Evolutionary conservation across 1,139 yeast species (phyloP).

Genomic region (Debaryomycetaceae sp.): DNA sequence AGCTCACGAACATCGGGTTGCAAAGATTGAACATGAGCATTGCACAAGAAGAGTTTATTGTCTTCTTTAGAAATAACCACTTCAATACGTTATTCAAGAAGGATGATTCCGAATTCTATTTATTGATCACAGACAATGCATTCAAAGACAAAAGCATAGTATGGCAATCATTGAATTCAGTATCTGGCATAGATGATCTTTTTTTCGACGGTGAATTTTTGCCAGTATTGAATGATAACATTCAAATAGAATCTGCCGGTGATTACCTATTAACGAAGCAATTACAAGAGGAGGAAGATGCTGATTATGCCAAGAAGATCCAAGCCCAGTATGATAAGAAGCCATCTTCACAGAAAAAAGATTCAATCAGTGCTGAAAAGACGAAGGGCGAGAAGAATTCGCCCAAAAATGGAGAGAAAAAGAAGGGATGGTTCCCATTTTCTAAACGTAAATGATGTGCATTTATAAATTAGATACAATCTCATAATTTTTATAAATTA

Average conservation of each 20-base stretch:
- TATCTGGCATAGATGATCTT: constrained; percentile 62
- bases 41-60: constrained; percentile 40
- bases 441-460: background rate
- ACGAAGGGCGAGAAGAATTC: constrained; percentile 2
- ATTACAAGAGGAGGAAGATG: constrained; percentile 65
- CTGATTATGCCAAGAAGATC: constrained; percentile 45
- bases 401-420: background rate
- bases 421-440: background rate
- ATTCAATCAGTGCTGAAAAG: background rate
- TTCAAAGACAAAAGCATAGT: constrained; percentile 50
- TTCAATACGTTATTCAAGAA: constrained; percentile 68
- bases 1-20: constrained; percentile 67
- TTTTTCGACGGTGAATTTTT: constrained; percentile 63
- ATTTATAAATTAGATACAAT: background rate
- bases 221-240: constrained; percentile 33
- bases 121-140: constrained; percentile 72
- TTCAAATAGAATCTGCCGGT: constrained; percentile 7
- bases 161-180: constrained; percentile 73
- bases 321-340: constrained; percentile 27
- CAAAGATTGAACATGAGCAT: constrained; percentile 41
- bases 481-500: no score
- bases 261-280: constrained; percentile 49
- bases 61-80: constrained; percentile 83
- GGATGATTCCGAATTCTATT: constrained; percentile 46
- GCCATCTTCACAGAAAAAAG: background rate